A percentile compares a stretch with the other conserved stretches of the same genome.
phyloP scores from a whole-genome alignment of 1,284 basidiomycete species.

The Sanguinoderma infundibulare region DNA sequence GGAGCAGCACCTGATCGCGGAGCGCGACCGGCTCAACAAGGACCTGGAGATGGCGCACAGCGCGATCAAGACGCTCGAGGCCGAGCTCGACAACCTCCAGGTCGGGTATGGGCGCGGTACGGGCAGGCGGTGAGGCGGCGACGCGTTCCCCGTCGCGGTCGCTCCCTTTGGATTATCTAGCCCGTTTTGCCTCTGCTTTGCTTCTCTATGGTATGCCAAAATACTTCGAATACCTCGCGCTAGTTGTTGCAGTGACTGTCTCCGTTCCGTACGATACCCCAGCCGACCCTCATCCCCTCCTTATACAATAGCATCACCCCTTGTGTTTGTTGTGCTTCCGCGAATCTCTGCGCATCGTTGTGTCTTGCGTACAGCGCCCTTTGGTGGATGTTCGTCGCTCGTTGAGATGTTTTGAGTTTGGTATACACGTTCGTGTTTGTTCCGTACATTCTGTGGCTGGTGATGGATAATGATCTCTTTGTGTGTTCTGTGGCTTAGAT shows the following conservation, averaged over 20 bases:
- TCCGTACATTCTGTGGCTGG: neutral
- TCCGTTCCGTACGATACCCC: constrained; percentile 22
- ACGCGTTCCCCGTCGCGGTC: neutral
- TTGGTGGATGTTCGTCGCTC: neutral
- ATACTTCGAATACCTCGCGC: neutral
- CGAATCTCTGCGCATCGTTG: neutral
- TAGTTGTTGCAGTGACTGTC: neutral
- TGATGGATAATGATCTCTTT: constrained; percentile 1
- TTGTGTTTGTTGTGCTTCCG: constrained; percentile 18
- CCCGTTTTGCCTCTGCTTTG: neutral
- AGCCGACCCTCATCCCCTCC: constrained; percentile 22
- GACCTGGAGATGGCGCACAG: constrained; percentile 93
- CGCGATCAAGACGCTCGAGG: constrained; percentile 89
- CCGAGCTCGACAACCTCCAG: constrained; percentile 88
- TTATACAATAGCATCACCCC: constrained; percentile 17
- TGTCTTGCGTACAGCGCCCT: neutral
- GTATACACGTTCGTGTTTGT: neutral
- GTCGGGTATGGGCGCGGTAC: constrained; percentile 83
- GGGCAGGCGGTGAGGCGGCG: constrained; percentile 56
- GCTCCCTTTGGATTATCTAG: neutral
- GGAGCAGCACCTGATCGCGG: constrained; percentile 98
- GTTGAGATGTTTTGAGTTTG: neutral
- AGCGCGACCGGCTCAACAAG: constrained; percentile 97
- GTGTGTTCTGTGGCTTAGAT: neutral
- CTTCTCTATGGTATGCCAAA: constrained; percentile 7